Evolutionary conservation across 768 basidiomycete species (phyloP).

Genomic region (Tulasnella sp.): DNA sequence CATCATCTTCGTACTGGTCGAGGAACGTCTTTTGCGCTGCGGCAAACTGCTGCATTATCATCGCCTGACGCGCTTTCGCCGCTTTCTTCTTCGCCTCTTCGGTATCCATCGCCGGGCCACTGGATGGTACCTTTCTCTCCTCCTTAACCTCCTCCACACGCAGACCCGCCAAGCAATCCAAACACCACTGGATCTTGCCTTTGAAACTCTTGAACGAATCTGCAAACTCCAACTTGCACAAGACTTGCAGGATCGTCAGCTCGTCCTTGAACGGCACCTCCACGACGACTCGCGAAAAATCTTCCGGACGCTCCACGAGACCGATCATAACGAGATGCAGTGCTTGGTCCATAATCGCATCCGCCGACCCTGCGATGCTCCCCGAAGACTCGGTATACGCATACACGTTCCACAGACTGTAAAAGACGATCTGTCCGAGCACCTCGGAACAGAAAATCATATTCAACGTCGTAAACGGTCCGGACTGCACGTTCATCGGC

Average conservation of each 20-base stretch:
- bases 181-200: slow-evolving; percentile 62
- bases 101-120: slow-evolving; percentile 33
- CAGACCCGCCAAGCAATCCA: slow-evolving; percentile 44
- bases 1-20: slow-evolving; percentile 58
- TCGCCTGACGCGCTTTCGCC: slow-evolving; percentile 81
- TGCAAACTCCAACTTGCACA: slow-evolving; percentile 68
- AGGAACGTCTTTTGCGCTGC: slow-evolving; percentile 82
- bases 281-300: slow-evolving; percentile 49
- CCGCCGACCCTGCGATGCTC: slow-evolving; percentile 59
- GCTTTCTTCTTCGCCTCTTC: slow-evolving; percentile 62
- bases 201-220: slow-evolving; percentile 57
- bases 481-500: slow-evolving; percentile 46
- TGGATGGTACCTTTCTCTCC: slow-evolving; percentile 32
- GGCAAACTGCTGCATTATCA: slow-evolving; percentile 93
- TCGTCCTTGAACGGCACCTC: slow-evolving; percentile 43
- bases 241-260: slow-evolving; percentile 47
- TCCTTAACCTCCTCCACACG: slow-evolving; percentile 45
- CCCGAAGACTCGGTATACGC: slow-evolving; percentile 47
- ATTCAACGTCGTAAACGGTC: slow-evolving; percentile 57
- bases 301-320: slow-evolving; percentile 51
- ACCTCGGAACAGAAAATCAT: slow-evolving; percentile 55
- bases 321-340: slow-evolving; percentile 80
- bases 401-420: slow-evolving; percentile 62
- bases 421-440: slow-evolving; percentile 73
- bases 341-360: slow-evolving; percentile 81